Base-by-base conservation (phyloP, 2,329 filamentous ascomycete species). In the Curvularia sp. region DNA sequence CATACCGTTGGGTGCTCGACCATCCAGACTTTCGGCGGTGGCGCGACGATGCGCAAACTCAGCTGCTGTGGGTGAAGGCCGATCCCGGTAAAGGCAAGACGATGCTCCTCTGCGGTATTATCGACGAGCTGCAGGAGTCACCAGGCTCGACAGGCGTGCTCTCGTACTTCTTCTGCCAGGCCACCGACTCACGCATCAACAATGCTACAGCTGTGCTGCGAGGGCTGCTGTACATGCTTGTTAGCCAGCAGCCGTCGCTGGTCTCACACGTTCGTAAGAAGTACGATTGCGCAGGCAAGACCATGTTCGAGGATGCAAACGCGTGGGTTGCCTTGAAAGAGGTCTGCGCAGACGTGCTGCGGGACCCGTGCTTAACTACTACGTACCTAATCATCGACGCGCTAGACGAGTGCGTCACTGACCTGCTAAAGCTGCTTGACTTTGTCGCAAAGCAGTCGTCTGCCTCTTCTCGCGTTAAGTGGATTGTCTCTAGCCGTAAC, bases 161-260 rank as follows among this genome's bases (percentile, higher is more conserved):
- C 2, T 57, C 55, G 1, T 61, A 68, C 57, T 81, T 81, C 66
- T 80, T 83, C 66, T 46, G 27, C 12, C 42, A 45, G 7, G 42
- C 42, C 1, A 45, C 42, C 23, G 42, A 45, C 4, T 1, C 83
- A 78, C 63, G 74, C 83, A n/a, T 80, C 10, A 81, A 79, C 55
- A 79, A 62, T 45, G 77, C 77, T 0, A 72, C 64, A 0, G 71
- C 79, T 1, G 76, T 83, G 0, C 60, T 84, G 2, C 74, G 78
- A 0, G 80, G 82, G 0, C 67, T 84, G 0, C 69, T 83, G 0
- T 82, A 74, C 36, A 43, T 77, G 12, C 69, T 85, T 0, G 49
- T 78, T 2, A 41, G 57, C 0, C 66, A 79, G 54, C 64, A 80
- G 2, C 71, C 68, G 23, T 65, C 60, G 3, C 72, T 82, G 1